Evolutionary conservation across 805 yeast genomes (phyloP).

Genomic region (Kazachstania bromeliacearum): DNA sequence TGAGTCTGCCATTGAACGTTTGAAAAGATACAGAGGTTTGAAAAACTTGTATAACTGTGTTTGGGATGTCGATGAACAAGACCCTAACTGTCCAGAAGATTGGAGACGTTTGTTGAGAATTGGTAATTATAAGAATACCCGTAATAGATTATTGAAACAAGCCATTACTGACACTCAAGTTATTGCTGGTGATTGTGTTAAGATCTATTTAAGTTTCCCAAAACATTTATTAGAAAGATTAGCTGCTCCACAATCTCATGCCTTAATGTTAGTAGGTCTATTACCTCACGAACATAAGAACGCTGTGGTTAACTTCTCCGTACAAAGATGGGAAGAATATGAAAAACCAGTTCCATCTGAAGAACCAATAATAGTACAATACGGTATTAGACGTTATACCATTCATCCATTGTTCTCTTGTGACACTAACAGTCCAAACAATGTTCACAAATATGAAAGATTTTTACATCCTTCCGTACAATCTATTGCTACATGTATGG

Average conservation of each 20-base stretch:
- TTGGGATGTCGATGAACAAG: conserved; percentile 85
- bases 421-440: conserved; percentile 65
- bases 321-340: conserved; percentile 83
- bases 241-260: conserved; percentile 35
- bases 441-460: conserved; percentile 78
- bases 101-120: conserved; percentile 72
- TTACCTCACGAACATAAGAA: conserved; percentile 79
- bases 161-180: conserved; percentile 38
- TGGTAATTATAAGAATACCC: conserved; percentile 67
- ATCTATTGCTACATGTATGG: conserved; percentile 75
- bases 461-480: conserved; percentile 71
- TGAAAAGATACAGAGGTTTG: conserved; percentile 76
- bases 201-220: conserved; percentile 52
- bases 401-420: conserved; percentile 79
- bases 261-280: conserved; percentile 64
- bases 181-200: conserved; percentile 55
- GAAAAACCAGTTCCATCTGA: conserved; percentile 80
- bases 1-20: conserved; percentile 65
- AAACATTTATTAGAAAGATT: conserved; percentile 35
- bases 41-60: conserved; percentile 68
- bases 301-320: conserved; percentile 71
- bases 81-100: conserved; percentile 62
- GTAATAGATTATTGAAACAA: conserved; percentile 57
- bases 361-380: conserved; percentile 74
- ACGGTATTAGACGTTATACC: conserved; percentile 82